Conservation (phyloP, 768 basidiomycete genomes). For the Pleurotus citrinopileatus region DNA sequence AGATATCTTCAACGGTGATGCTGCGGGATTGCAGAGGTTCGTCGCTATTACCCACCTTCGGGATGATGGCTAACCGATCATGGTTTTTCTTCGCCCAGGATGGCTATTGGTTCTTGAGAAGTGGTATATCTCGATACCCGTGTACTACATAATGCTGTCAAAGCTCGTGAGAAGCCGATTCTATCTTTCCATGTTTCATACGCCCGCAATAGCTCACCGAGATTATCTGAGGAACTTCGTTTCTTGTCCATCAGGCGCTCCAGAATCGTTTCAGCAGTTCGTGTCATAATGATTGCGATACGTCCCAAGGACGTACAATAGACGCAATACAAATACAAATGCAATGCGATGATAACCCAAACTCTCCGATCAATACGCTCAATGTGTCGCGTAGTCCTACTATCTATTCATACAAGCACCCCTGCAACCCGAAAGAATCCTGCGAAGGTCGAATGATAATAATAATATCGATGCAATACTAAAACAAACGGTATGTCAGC, state of each 20-base stretch:
- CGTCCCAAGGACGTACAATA: not conserved
- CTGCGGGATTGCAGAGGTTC: constrained; percentile 37
- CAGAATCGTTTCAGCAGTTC: too few species aligned
- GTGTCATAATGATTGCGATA: not conserved
- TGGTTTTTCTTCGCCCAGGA: too few species aligned
- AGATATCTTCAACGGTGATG: constrained; percentile 53
- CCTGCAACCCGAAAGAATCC: constrained; percentile 5
- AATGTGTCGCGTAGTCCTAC: not conserved
- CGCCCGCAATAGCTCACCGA: too few species aligned
- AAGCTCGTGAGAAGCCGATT: too few species aligned
- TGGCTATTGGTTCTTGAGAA: too few species aligned
- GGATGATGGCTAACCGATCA: not conserved
- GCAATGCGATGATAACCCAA: not conserved
- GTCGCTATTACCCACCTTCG: not conserved
- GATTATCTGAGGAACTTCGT: too few species aligned
- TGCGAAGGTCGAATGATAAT: constrained; percentile 10
- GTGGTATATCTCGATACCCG: too few species aligned
- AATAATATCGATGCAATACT: constrained; percentile 11
- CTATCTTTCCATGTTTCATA: too few species aligned
- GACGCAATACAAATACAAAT: not conserved
- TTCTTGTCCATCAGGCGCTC: too few species aligned
- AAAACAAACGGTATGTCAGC: not conserved
- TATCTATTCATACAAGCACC: constrained; percentile 2
- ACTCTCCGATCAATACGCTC: not conserved
- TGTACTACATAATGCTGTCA: too few species aligned